Evolutionary conservation across 495 filamentous ascomycete genomes (phyloP), one percentile per base, ranked within the genome.

Genomic region (Penicillium soppii): DNA sequence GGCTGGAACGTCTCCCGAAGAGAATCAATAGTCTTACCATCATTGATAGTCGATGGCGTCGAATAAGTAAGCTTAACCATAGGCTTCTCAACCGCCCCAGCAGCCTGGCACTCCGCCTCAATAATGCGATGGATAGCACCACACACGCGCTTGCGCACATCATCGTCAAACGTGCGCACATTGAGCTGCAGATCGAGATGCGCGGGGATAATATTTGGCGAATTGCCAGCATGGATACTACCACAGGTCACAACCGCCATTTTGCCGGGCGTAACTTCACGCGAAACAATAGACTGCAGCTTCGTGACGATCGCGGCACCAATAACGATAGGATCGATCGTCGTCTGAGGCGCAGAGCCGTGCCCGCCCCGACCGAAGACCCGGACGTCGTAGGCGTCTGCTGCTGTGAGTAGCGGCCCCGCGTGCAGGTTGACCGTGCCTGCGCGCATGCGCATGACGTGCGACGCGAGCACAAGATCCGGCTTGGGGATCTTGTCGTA

Each of bases 301-400:
- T 76, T 68, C 20, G 79, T 59, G 0, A 85, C 63, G n/a, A 79
- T 70, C n/a, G 66, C 43, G 0, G 72, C 66, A 0, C 82, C 81
- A 15, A 79, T 73, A 2, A 85, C 61, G 30, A 82, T 71, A 0
- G 83, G 84, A 57, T 87, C 82, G 50, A 86, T 71, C 3, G 71
- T 70, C 1, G 57, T 60, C 13, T 83, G 68, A 0, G 83, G 82
- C 45, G 71, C 67, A 0, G 66, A 71, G 1, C 73, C 79, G 51
- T 84, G 82, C 0, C 79, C 77, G 5, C 77, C 79, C 10, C 76
- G 68, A 0, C 82, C 82, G 55, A 73, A 73, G 4, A 81, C 53
- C 0, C 66, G 68, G 13, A 81, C 65, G 10, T 66, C 56, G 23
- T 80, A 69, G 1, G 63, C 51, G 52, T 82, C 76, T 0, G 67